Base-by-base conservation (phyloP, 2,329 filamentous ascomycete species). In the Lomentospora prolificans region DNA sequence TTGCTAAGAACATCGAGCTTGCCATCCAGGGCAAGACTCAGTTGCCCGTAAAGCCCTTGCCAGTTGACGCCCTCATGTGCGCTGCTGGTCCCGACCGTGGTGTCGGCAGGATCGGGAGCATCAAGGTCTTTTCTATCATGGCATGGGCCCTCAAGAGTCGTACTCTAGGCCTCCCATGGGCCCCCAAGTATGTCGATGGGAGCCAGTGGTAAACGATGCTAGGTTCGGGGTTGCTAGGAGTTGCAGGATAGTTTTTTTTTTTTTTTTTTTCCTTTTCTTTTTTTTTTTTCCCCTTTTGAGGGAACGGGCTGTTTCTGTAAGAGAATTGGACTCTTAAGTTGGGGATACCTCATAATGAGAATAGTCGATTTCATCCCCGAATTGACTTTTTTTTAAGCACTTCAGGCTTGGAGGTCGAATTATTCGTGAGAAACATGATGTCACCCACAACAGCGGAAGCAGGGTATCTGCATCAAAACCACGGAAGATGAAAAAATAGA, bases 1-100 rank as follows among this genome's bases (percentile, higher is more conserved):
- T 80, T 3, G 75, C 69, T 50, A 78, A 76, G 68, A 82, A 82
- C 61, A 68, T 82, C 53, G 74, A 74, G n/a, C 69, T 74, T 12
- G 70, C 65, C 3, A 65, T 81, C 22, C 68, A 68, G 55, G 75
- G 70, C 58, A 75, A 75, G 66, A 57, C 63, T 12, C 75, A 76
- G 17, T 58, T 66, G 3, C 60, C 66, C 5, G 74, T 77, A 58
- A 79, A 75, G 65, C 70, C 69, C 4, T 64, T 78, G 52, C 73
- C 74, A 1, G 64, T 80, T 31, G 78, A 81, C 60, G 65, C 76
- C 44, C 64, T 79, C 59, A 67, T 76, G 46, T 74, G 76, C 59
- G 64, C 77, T 7, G 72, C 71, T 6, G 79, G 79, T 39, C 75
- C 75, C n/a, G 69, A 67, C 36, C 70, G 77, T 10, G 78, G 78